A percentile compares a stretch with the other conserved stretches of the same genome.
Evolutionary conservation across 139 green algal species (phyloP).

Genomic region (Picochlorum sp.): DNA sequence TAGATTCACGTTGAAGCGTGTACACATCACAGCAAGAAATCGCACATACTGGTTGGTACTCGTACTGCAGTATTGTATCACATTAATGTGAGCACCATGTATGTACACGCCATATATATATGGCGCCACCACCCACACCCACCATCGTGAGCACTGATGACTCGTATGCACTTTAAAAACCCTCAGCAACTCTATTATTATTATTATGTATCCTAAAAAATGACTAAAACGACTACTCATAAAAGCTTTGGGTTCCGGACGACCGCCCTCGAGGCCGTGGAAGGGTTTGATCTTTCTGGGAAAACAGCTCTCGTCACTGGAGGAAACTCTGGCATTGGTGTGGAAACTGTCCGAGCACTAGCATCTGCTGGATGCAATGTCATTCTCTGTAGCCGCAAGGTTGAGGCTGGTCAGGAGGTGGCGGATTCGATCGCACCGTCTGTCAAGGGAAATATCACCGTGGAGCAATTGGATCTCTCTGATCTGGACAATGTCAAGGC

Average conservation of each 20-base stretch:
- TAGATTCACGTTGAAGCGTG: too few relatives aligned
- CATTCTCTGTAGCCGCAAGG: slow-evolving; percentile 12
- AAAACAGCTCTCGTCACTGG: slow-evolving; percentile 26
- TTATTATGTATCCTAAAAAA: neutral
- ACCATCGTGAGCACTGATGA: too few relatives aligned
- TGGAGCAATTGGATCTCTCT: slow-evolving; percentile 35
- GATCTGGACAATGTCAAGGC: slow-evolving; percentile 11
- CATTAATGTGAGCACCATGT: too few relatives aligned
- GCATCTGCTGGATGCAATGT: slow-evolving; percentile 13
- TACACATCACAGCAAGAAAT: too few relatives aligned
- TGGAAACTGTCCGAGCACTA: slow-evolving; percentile 20
- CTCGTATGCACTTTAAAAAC: too few relatives aligned
- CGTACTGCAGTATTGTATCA: too few relatives aligned
- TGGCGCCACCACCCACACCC: too few relatives aligned
- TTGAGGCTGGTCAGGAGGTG: slow-evolving; percentile 14
- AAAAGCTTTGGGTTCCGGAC: neutral
- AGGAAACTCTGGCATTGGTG: slow-evolving; percentile 13
- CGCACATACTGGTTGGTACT: too few relatives aligned
- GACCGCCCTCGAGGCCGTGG: slow-evolving; percentile 26
- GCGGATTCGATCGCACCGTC: slow-evolving; percentile 4
- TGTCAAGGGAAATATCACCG: slow-evolving; percentile 17
- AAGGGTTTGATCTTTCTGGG: slow-evolving; percentile 22
- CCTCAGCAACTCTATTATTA: too few relatives aligned
- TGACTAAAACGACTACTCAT: neutral
- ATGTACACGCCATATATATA: too few relatives aligned